Percentiles rank a stretch among this genome's conserved stretches.
phyloP scores from a whole-genome alignment of 23 red algal genomes.

The Gracilaria gracilis region DNA sequence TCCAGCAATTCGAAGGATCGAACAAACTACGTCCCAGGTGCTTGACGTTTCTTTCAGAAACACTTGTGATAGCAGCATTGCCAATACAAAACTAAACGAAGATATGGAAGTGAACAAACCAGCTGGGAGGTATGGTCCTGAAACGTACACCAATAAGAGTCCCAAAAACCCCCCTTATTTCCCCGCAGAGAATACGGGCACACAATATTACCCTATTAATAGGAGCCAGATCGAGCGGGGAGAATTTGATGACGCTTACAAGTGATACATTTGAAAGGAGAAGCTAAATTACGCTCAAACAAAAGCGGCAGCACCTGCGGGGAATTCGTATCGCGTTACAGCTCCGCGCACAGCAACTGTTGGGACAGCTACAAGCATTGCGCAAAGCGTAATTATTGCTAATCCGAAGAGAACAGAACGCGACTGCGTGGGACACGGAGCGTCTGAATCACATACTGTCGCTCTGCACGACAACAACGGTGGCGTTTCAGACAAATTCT shows the following conservation, averaged over 20 bases:
- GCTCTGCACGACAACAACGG: too few species aligned
- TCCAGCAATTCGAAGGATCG: neutral
- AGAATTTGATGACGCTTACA: neutral
- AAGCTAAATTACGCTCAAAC: neutral
- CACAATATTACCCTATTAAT: neutral
- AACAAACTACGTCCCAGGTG: neutral
- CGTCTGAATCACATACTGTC: neutral
- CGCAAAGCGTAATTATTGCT: slow-evolving; percentile 1
- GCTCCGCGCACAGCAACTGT: neutral
- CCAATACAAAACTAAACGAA: neutral
- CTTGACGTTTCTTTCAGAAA: slow-evolving; percentile 14
- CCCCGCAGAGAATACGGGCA: neutral
- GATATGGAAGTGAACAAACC: slow-evolving; percentile 2
- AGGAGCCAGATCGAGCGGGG: neutral
- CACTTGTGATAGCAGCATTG: slow-evolving; percentile 1
- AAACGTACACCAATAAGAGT: slow-evolving; percentile 8
- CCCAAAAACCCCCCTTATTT: neutral
- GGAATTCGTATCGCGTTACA: neutral
- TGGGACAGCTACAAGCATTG: neutral
- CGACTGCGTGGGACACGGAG: neutral
- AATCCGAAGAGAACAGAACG: neutral
- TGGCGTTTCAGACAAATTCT: too few species aligned
- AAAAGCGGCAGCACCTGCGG: neutral
- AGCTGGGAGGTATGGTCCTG: neutral
- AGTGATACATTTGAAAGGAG: neutral